Evolutionary conservation across 148 eudicot genomes (phyloP), one percentile per base, ranked within the genome.

Genomic region (Spergularia marina): DNA sequence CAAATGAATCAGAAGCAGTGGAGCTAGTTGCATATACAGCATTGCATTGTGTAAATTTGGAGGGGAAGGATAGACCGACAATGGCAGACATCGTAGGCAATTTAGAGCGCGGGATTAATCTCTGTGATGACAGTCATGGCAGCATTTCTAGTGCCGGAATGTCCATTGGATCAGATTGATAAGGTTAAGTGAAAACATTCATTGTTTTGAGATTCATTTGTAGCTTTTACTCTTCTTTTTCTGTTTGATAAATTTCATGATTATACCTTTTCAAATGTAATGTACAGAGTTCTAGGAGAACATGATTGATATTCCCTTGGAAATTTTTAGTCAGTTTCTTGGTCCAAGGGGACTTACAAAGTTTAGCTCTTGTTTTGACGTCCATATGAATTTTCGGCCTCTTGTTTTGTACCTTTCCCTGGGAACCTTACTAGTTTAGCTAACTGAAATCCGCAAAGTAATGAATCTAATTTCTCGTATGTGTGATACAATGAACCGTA

Each of bases 1-100:
- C 60, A 40, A 83, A 84, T 6, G 98, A 92, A 74, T 76, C 86
- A 4, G 99, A 95, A 79, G 97, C 99, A 40, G 94, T 95, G 52
- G 99, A 95, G 77, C 77, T 95, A 65, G 90, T 95, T 84, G 91
- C 89, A 13, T 89, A 88, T 73, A 92, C 97, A 2, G 99, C 99
- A 7, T 68, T 87, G 85, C 94, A 88, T 79, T 96, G 99, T 79
- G 99, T 95, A 72, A 85, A 89, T 78, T 71, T 89, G 83, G 97
- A 92, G 72, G 99, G 97, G 2, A 95, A 87, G 73, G 94, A 95
- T 25, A 85, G 99, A 72, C 97, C 97, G 53, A 88, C 85, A 20
- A 95, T 95, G 92, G 72, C 82, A 6, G 99, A 95, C 52, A 86
- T 92, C 82, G 99, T 95, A 65, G 83, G 89, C 56, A 95, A 95